Evolutionary conservation across 805 yeast species (phyloP).

Genomic region (Schizosaccharomyces lindneri): DNA sequence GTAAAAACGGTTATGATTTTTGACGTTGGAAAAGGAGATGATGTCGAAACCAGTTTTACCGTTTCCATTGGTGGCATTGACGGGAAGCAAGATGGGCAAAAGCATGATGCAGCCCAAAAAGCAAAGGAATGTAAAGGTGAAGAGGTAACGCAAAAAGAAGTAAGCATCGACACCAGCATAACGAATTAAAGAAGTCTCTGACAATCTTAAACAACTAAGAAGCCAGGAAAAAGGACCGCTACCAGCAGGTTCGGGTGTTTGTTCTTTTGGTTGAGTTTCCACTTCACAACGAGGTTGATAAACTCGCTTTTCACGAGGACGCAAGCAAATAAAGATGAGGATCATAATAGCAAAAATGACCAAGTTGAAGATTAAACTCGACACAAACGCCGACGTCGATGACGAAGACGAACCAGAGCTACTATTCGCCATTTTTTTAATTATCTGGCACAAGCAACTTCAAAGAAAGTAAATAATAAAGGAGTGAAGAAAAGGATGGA

Average conservation of each 20-base stretch:
- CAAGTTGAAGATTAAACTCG: constrained; percentile 46
- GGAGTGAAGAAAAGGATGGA: no score
- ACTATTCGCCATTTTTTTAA: no score
- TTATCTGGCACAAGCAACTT: no score
- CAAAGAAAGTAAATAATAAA: no score
- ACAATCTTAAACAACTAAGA: constrained; percentile 31
- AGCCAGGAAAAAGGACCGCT: constrained; percentile 29
- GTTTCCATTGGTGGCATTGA: constrained; percentile 43
- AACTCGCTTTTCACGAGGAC: constrained; percentile 44
- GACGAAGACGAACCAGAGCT: background rate
- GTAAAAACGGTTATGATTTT: constrained; percentile 39
- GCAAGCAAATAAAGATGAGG: constrained; percentile 33
- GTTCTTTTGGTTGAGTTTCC: background rate
- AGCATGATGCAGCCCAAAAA: constrained; percentile 29
- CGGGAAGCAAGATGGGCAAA: constrained; percentile 53
- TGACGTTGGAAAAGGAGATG: constrained; percentile 53
- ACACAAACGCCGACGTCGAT: constrained; percentile 28
- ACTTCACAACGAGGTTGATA: constrained; percentile 42
- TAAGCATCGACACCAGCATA: constrained; percentile 91
- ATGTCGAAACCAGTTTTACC: constrained; percentile 46
- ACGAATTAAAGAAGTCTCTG: constrained; percentile 50
- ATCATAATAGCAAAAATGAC: constrained; percentile 39
- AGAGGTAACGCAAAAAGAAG: constrained; percentile 59
- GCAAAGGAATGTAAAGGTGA: constrained; percentile 27
- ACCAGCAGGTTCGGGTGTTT: background rate